A percentile compares a stretch with the other conserved stretches of the same genome.
Conservation (phyloP, 176 grass and related monocot species). For the Phoenix dactylifera region DNA sequence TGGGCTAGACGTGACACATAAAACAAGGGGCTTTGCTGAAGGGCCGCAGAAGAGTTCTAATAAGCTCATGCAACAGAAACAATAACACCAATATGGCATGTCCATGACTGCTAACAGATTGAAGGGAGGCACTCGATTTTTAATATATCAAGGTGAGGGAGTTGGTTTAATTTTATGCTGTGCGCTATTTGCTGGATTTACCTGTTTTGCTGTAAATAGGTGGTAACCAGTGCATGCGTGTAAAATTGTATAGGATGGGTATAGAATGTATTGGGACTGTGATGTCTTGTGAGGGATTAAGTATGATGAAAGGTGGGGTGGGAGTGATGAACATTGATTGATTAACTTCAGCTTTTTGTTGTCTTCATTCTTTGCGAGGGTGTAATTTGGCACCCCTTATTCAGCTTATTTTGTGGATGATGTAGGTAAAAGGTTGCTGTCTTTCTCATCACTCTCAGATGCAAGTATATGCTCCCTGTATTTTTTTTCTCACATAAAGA, state of each 20-base stretch:
- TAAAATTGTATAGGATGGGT: slow-evolving; percentile 23
- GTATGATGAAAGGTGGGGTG: slow-evolving; percentile 15
- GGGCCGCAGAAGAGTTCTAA: not conserved
- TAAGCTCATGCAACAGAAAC: not conserved
- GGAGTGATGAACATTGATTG: slow-evolving; percentile 30
- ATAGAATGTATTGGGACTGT: slow-evolving; percentile 9
- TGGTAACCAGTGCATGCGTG: slow-evolving; percentile 6
- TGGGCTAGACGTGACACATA: not conserved
- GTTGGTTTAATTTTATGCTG: not conserved
- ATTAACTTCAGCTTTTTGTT: slow-evolving; percentile 25
- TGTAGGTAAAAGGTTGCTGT: not conserved
- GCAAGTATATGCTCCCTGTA: no score
- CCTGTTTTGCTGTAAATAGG: slow-evolving; percentile 30
- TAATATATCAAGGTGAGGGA: not conserved
- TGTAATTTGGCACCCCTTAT: slow-evolving; percentile 63
- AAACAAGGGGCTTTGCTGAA: not conserved
- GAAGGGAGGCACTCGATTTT: not conserved
- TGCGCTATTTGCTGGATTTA: slow-evolving; percentile 10
- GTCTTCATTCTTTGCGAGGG: slow-evolving; percentile 64
- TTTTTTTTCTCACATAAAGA: no score
- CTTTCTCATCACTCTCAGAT: no score
- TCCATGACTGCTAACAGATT: not conserved
- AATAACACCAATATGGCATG: not conserved
- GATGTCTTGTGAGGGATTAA: slow-evolving; percentile 18
- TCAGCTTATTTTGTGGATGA: not conserved